Conservation (phyloP, 1,139 yeast species). For the Kodamaea plutei region DNA sequence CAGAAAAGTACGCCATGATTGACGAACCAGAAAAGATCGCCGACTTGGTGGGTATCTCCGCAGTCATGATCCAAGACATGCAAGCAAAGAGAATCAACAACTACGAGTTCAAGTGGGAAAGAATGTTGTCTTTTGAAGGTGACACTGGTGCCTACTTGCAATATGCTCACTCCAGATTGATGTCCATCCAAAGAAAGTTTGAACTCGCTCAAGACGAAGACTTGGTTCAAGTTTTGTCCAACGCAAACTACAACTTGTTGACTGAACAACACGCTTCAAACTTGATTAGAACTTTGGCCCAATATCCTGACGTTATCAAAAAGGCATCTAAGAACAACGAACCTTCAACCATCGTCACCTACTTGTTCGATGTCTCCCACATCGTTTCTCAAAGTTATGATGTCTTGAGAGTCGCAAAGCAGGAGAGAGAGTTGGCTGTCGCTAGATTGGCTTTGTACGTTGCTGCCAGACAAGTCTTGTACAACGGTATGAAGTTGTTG, state of each 20-base stretch:
- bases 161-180: slow-evolving; percentile 95
- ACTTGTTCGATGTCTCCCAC: slow-evolving; percentile 87
- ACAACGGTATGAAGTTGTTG: slow-evolving; percentile 86
- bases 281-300: slow-evolving; percentile 75
- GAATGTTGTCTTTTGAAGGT: slow-evolving; percentile 98
- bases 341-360: slow-evolving; percentile 93
- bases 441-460: slow-evolving; percentile 93
- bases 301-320: slow-evolving; percentile 88
- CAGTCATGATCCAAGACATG: slow-evolving; percentile 99
- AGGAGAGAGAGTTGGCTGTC: slow-evolving; percentile 77
- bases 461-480: slow-evolving; percentile 84
- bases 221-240: slow-evolving; percentile 19
- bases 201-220: slow-evolving; percentile 42
- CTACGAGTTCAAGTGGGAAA: slow-evolving; percentile 95
- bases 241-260: slow-evolving; percentile 69
- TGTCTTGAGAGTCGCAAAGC: slow-evolving; percentile 96
- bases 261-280: slow-evolving; percentile 72
- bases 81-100: slow-evolving; percentile 95
- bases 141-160: slow-evolving; percentile 99
- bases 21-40: slow-evolving; percentile 95
- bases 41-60: slow-evolving; percentile 92
- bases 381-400: slow-evolving; percentile 94
- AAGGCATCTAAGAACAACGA: slow-evolving; percentile 82
- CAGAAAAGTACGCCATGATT: slow-evolving; percentile 86
- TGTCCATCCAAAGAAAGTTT: slow-evolving; percentile 80